A percentile compares a stretch with the other conserved stretches of the same genome.
Evolutionary conservation across 2,329 filamentous ascomycete genomes (phyloP).

Genomic region (Cladosporium sphaerospermum): DNA sequence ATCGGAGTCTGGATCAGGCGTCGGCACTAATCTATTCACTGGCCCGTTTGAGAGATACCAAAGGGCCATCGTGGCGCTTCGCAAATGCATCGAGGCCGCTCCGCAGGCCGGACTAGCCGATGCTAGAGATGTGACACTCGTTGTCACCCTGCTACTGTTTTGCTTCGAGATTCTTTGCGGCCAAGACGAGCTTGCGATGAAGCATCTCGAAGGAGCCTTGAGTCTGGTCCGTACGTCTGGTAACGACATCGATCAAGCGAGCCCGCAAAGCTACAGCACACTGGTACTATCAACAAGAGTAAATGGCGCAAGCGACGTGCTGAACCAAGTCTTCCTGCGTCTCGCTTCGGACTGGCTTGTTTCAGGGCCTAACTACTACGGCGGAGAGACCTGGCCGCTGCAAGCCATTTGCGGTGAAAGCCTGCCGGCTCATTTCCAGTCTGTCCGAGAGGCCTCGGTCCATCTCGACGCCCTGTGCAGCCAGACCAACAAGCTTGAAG

Average conservation of each 20-base stretch:
- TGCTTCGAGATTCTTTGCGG: constrained; percentile 13
- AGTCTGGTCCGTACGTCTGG: neutral
- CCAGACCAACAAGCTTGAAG: neutral
- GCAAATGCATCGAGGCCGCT: constrained; percentile 1
- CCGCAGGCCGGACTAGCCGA: neutral
- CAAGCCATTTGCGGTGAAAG: constrained; percentile 3
- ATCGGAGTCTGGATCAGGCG: neutral
- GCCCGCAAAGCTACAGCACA: neutral
- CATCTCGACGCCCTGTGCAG: constrained; percentile 5
- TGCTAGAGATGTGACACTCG: constrained; percentile 8
- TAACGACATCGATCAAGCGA: neutral
- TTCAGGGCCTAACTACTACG: neutral
- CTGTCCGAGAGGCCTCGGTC: neutral
- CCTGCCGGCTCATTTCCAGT: constrained; percentile 6
- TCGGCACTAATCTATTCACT: neutral
- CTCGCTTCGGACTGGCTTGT: constrained; percentile 12
- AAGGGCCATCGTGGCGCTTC: neutral
- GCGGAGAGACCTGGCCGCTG: constrained; percentile 7
- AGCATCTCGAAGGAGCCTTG: constrained; percentile 9
- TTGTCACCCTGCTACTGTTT: constrained; percentile 14
- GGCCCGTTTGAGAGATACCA: constrained; percentile 1
- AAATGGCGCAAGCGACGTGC: neutral
- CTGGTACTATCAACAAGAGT: neutral
- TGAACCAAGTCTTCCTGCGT: constrained; percentile 11
- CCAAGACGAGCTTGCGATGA: constrained; percentile 10